Evolutionary conservation across 75 land plant genomes (phyloP).

Genomic region (Azolla pinnata): DNA sequence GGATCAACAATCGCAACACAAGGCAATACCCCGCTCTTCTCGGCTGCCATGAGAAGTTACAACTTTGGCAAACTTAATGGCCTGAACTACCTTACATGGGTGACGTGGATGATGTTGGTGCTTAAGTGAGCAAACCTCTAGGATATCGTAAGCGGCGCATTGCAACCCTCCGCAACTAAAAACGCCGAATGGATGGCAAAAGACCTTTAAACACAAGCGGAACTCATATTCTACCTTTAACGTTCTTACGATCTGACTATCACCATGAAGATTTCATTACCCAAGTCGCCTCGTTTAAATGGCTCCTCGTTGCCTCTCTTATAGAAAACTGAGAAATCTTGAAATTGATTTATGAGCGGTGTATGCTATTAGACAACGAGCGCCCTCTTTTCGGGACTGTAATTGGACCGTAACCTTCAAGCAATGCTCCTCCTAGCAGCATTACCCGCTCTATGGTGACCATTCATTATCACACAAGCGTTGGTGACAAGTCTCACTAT

Average conservation of each 20-base stretch:
- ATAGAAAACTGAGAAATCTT: not conserved
- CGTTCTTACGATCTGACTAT: not conserved
- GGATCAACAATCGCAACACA: too few species aligned
- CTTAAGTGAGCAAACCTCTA: constrained; percentile 1
- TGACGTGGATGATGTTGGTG: not conserved
- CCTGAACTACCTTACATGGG: not conserved
- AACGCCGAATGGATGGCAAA: not conserved
- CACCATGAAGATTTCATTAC: not conserved
- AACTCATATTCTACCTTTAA: not conserved
- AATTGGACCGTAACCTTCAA: not conserved
- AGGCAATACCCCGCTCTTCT: not conserved
- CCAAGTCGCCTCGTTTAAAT: not conserved
- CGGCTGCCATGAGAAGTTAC: not conserved
- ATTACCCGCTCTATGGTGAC: not conserved
- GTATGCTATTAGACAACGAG: not conserved
- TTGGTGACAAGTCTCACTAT: not conserved
- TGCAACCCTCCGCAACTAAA: not conserved
- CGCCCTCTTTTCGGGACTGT: not conserved
- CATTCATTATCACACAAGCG: not conserved
- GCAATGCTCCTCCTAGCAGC: constrained; percentile 1
- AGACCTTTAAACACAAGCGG: not conserved
- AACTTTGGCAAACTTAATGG: not conserved
- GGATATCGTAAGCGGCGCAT: not conserved
- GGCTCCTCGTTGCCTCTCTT: not conserved
- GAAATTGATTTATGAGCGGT: not conserved